Evolutionary conservation across 441 rosid species (phyloP).

Genomic region (Metrosideros polymorpha): DNA sequence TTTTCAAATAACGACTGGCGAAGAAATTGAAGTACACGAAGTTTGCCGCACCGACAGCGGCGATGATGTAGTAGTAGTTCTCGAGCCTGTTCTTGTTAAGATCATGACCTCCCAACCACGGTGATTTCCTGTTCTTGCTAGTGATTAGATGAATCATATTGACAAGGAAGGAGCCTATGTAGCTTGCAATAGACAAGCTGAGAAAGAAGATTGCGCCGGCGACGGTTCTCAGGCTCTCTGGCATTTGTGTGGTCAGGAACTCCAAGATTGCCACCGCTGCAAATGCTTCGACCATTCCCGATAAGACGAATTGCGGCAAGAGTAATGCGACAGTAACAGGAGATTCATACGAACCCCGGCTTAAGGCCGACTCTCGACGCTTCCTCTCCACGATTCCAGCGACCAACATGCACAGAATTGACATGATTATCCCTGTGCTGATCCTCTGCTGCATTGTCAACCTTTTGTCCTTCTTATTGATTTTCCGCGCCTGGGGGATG

Average conservation of each 20-base stretch:
- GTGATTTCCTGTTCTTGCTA: constrained; percentile 1
- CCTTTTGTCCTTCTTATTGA: neutral
- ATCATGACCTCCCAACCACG: constrained; percentile 56
- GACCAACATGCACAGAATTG: constrained; percentile 4
- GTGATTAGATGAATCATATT: constrained; percentile 19
- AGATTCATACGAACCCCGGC: neutral
- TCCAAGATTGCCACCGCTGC: constrained; percentile 3
- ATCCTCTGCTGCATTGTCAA: constrained; percentile 5
- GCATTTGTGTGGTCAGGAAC: constrained; percentile 3
- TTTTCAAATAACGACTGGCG: neutral
- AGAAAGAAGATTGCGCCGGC: constrained; percentile 8
- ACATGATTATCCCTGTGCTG: constrained; percentile 1
- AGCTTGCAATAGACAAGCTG: constrained; percentile 19
- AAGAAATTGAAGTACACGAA: constrained; percentile 37
- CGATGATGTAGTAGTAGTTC: constrained; percentile 27
- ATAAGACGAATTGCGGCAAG: constrained; percentile 6
- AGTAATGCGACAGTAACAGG: neutral
- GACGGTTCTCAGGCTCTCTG: constrained; percentile 14
- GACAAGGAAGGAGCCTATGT: constrained; percentile 30
- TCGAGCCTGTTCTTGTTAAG: constrained; percentile 38
- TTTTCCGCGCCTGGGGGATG: neutral
- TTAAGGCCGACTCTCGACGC: neutral
- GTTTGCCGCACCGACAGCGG: constrained; percentile 20
- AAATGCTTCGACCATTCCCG: constrained; percentile 11
- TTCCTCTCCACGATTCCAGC: constrained; percentile 5